Base-by-base conservation (phyloP, 805 yeast genomes). In the Nakazawaea ernobii region DNA sequence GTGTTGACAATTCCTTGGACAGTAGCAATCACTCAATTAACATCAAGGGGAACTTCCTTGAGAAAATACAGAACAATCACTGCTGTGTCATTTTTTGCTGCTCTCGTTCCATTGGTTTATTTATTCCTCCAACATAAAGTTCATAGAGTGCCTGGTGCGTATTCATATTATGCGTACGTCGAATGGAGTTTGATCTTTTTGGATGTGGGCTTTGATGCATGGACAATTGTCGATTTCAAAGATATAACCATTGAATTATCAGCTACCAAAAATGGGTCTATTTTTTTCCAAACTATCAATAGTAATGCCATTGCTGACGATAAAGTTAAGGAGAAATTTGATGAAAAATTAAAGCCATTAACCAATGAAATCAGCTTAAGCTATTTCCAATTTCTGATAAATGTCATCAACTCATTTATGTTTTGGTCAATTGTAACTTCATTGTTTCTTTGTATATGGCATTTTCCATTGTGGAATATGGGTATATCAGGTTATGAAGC, bases 391-490 rank as follows among this genome's bases (percentile, higher is more conserved):
- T 65, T 79, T 35, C 24, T 70, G 2, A 60, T 71, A 40, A 75
- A 79, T 57, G 61, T 73, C 13, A 59, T 79, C 58, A 90, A 91
- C 60, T 74, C 92, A 3, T 83, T 80, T 60, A 72, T 88, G 48
- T 88, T 87, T 62, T 94, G 97, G 97, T 74, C 97, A 0, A 82
- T 82, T 20, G 53, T 80, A 38, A 86, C 98, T 3, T 79, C 96
- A 0, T 70, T 94, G 50, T 84, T 89, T 39, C 75, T 94, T 48
- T 82, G 94, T 59, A 82, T 94, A 43, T 94, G 99, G 99, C 88
- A 87, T 69, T 94, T 94, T 74, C 99, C 99, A 9, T 71, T 94
- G 52, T 94, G 99, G 99, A 79, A 86, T 61, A 90, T 94, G 97
- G 98, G 97, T 6, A 84, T 94, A 39, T 86, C 96, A 1, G 99